These are phyloP conservation scores for Hypoxylon sp. DNA, from an alignment of 2,329 filamentous ascomycete genomes.

Conservation along the genomic window DNA sequence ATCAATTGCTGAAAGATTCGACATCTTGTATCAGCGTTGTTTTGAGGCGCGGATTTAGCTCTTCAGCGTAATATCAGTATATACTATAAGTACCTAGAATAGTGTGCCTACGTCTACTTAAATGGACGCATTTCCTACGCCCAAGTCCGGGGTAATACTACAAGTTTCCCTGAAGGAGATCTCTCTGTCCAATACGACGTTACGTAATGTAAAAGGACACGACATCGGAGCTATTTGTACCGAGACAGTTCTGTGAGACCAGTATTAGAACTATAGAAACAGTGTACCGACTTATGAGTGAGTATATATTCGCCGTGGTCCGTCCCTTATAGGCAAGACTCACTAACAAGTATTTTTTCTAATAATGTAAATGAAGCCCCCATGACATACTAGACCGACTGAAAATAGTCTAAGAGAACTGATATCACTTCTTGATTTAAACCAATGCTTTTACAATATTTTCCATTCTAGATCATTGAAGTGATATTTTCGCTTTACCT, in stretches of 20 bases:
- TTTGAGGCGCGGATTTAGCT: neutral
- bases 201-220: neutral
- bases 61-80: neutral
- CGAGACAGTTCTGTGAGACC: neutral
- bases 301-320: neutral
- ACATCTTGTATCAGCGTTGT: neutral
- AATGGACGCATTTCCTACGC: neutral
- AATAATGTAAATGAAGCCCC: neutral
- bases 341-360: no score
- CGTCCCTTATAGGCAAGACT: neutral
- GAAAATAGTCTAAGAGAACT: neutral
- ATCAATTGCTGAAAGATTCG: neutral
- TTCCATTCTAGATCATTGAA: neutral
- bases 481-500: neutral
- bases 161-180: neutral
- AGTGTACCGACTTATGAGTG: neutral
- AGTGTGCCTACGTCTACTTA: neutral
- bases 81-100: neutral
- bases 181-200: neutral
- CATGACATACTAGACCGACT: neutral
- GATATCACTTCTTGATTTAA: neutral
- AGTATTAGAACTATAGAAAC: neutral
- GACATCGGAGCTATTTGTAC: neutral
- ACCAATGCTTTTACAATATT: neutral
- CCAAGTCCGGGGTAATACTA: neutral